These are phyloP conservation scores for Bacterosira constricta DNA, from an alignment of 108 stramenopile species.

Conservation along the genomic window DNA sequence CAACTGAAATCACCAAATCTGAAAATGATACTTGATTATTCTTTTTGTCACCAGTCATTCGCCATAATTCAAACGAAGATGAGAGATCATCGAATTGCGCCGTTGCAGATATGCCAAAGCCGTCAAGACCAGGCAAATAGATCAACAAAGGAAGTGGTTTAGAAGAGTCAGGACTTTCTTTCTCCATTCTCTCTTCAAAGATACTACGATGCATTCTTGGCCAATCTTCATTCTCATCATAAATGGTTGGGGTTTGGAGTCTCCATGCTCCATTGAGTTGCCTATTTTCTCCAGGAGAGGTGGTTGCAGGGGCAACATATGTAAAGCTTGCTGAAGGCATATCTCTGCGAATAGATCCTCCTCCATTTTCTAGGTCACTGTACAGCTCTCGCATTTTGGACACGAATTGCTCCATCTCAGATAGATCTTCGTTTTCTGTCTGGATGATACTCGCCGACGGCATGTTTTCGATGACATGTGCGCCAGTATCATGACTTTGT, in stretches of 20 bases:
- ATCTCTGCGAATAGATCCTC: constrained; percentile 34
- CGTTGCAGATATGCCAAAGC: constrained; percentile 83
- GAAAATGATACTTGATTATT: constrained; percentile 60
- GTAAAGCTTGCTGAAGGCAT: constrained; percentile 36
- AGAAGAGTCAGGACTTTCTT: neutral
- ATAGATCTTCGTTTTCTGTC: neutral
- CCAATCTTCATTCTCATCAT: constrained; percentile 30
- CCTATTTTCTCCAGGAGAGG: neutral
- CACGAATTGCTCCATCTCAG: constrained; percentile 32
- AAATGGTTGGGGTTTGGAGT: constrained; percentile 15
- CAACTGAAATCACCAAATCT: constrained; percentile 53
- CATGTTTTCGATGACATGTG: neutral
- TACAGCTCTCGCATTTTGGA: constrained; percentile 27
- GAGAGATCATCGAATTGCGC: constrained; percentile 83
- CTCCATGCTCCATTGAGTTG: constrained; percentile 36
- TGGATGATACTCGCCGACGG: neutral
- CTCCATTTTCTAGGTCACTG: constrained; percentile 40
- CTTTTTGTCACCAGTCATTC: constrained; percentile 61
- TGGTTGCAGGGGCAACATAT: constrained; percentile 31
- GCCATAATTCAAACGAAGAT: constrained; percentile 76
- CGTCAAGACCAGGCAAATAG: constrained; percentile 89
- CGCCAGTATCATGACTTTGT: neutral
- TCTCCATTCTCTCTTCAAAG: constrained; percentile 1
- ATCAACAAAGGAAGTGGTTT: constrained; percentile 48
- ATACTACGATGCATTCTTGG: constrained; percentile 9